Evolutionary conservation across 2,329 filamentous ascomycete species (phyloP).

Genomic region (Penicillium sp.): DNA sequence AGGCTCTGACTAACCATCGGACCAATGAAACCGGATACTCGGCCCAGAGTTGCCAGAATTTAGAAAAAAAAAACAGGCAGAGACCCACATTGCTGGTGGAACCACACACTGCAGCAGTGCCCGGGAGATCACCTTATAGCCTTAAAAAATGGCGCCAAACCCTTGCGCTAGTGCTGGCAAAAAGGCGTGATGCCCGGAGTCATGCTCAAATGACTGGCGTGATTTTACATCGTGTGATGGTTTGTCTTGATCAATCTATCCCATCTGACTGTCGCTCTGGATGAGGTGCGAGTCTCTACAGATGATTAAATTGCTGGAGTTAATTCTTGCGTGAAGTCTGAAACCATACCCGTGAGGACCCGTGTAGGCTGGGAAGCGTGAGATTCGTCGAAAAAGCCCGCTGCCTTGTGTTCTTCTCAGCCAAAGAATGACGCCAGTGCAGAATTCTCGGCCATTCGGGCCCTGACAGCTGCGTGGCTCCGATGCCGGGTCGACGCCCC

Average conservation of each 20-base stretch:
- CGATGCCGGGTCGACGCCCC: slow-evolving; percentile 7
- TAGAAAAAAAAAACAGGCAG: slow-evolving; percentile 9
- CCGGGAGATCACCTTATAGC: slow-evolving; percentile 24
- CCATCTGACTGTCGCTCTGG: neutral
- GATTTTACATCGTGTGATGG: slow-evolving; percentile 1
- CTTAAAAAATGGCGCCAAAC: slow-evolving; percentile 20
- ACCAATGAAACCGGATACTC: neutral
- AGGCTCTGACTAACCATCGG: slow-evolving; percentile 1
- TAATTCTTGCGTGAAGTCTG: neutral
- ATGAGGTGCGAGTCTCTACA: neutral
- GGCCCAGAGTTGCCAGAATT: neutral
- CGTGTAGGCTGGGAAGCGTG: slow-evolving; percentile 8
- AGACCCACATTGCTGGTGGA: slow-evolving; percentile 19
- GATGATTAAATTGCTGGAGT: neutral
- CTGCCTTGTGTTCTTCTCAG: neutral
- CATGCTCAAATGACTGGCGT: neutral
- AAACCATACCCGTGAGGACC: slow-evolving; percentile 3
- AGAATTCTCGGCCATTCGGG: slow-evolving; percentile 6
- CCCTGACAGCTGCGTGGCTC: slow-evolving; percentile 5
- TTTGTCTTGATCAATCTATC: neutral
- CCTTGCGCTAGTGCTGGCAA: slow-evolving; percentile 5
- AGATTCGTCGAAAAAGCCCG: neutral
- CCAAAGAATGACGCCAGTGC: slow-evolving; percentile 11
- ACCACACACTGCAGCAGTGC: slow-evolving; percentile 5
- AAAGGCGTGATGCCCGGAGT: slow-evolving; percentile 23